Evolutionary conservation across 169 alveolate species (phyloP), one percentile per base, ranked within the genome.

Genomic region (Babesia ovis): DNA sequence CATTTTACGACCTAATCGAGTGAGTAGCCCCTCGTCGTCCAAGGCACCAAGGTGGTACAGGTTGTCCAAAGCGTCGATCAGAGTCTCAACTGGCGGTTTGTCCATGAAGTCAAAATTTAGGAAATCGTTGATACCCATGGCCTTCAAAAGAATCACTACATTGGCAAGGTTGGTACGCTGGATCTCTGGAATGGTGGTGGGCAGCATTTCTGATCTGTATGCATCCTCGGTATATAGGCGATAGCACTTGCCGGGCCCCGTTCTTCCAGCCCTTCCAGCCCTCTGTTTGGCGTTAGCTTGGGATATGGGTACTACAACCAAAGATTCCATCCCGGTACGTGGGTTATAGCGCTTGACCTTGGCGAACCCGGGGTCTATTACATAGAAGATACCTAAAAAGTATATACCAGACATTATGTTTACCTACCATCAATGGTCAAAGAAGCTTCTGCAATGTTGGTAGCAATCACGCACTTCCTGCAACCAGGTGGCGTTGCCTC

Each of bases 221-320:
- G 99, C 98, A 31, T 90, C 94, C 90, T 97, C 99, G 14, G 99
- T 98, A 90, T 98, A 98, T n/a, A 98, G 90, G 45, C 99, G 85
- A 86, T 94, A 98, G 82, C 99, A 98, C 92, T 98, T 98, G 12
- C 99, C 99, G 1, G 99, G 99, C 0, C 90, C 99, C 3, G 99
- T 97, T 83, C 99, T 89, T 0, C 99, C 99, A 0, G 99, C 99
- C 42, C 99, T 94, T 2, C 99, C 99, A 4, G 99, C 98, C 77
- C 99, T 85, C 90, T 98, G 99, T 68, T 94, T 92, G 1, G 99
- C 99, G 66, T 96, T 95, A 4, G 99, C 99, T 86, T 97, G 95
- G 31, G 99, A 93, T 29, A 97, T 97, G 0, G 99, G 99, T 4
- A 97, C 98, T 42, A 98, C 97, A 12, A 95, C 92, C 62, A 98